Conservation (phyloP, 768 basidiomycete genomes). For the Suillus spraguei region DNA sequence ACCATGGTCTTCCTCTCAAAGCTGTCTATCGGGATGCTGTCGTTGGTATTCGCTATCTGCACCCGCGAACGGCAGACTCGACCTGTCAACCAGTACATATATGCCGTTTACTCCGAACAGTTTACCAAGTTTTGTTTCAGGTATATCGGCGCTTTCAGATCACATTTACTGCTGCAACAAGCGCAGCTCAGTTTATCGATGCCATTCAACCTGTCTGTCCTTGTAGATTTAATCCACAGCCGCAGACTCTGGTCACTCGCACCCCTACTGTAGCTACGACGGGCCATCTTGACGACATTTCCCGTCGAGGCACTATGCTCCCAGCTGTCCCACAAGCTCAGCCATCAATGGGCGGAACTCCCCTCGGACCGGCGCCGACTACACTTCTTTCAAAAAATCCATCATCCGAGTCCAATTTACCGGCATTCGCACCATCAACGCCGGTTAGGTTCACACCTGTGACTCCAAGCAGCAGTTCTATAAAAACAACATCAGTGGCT, state of each 20-base stretch:
- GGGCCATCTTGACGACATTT: slow-evolving; percentile 10
- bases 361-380: neutral
- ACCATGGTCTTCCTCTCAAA: slow-evolving; percentile 72
- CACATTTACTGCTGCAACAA: slow-evolving; percentile 54
- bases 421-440: slow-evolving; percentile 11
- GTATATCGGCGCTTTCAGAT: slow-evolving; percentile 77
- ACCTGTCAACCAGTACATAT: slow-evolving; percentile 35
- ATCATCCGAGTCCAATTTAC: slow-evolving; percentile 4
- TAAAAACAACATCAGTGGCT: neutral
- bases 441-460: slow-evolving; percentile 14
- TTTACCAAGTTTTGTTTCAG: slow-evolving; percentile 37
- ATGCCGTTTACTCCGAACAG: neutral
- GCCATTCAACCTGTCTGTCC: slow-evolving; percentile 71
- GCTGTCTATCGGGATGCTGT: slow-evolving; percentile 75
- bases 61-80: slow-evolving; percentile 41
- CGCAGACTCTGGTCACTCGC: slow-evolving; percentile 22
- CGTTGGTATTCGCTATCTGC: slow-evolving; percentile 76
- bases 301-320: slow-evolving; percentile 20
- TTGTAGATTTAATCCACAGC: slow-evolving; percentile 60
- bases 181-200: slow-evolving; percentile 60
- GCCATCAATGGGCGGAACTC: slow-evolving; percentile 8
- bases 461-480: slow-evolving; percentile 8
- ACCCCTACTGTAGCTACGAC: slow-evolving; percentile 19
- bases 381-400: neutral
- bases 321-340: slow-evolving; percentile 3